Conservation (phyloP, 345 rosid species). For the Excoecaria agallocha region DNA sequence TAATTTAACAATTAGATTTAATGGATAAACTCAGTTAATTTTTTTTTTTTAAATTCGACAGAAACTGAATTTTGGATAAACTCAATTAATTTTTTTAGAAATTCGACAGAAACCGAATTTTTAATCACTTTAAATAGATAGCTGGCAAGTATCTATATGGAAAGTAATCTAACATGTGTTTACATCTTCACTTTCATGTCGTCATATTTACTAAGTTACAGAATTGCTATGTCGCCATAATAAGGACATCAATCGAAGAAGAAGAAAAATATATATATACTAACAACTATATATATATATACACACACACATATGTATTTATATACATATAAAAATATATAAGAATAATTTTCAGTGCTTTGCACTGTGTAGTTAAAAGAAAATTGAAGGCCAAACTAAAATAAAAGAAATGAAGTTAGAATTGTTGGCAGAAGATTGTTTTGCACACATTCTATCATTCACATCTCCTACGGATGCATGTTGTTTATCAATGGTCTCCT, state of each 20-base stretch:
- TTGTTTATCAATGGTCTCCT: constrained; percentile 28
- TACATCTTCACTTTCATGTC: constrained; percentile 6
- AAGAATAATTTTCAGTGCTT: background rate
- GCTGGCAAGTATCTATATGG: no score
- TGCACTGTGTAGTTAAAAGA: background rate
- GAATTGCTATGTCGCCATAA: constrained; percentile 7
- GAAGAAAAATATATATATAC: no score
- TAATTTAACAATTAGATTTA: no score
- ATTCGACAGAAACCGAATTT: no score
- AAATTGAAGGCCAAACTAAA: background rate
- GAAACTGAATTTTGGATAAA: no score
- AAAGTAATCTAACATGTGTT: background rate
- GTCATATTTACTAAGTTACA: background rate
- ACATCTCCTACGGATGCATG: constrained; percentile 40
- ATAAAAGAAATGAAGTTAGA: background rate
- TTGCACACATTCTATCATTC: constrained; percentile 21
- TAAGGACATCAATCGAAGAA: background rate
- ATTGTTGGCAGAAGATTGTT: constrained; percentile 15
- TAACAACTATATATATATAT: background rate
- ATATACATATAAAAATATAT: background rate
- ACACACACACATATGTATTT: no score
- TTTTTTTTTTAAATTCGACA: no score
- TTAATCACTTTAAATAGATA: no score
- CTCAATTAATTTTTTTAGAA: no score
- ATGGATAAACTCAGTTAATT: no score